Base-by-base conservation (phyloP, 768 basidiomycete species). In the Kwoniella shandongensis region DNA sequence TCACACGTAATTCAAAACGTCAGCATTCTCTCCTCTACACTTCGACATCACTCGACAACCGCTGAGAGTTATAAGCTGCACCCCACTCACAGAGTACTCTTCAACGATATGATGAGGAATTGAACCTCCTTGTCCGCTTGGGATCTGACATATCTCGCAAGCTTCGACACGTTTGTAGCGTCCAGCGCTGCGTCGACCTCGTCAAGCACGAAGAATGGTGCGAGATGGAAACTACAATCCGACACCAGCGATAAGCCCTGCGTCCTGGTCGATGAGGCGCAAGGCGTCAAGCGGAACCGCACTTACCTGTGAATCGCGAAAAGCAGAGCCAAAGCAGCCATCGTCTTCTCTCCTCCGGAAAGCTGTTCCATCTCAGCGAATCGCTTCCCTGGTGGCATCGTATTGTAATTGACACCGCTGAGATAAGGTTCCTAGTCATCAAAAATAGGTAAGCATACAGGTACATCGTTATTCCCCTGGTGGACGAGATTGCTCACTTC, bases 361-460 rank as follows among this genome's bases (percentile, higher is more conserved):
- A 98, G 80, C 75, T 98, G 94, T 57, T 97, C 93, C 93, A 98
- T 98, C 73, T 98, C 96, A 60, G 93, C 83, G 82, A 98, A 98
- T 1, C 92, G 88, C 76, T 99, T 99, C 87, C 97, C 94, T 0
- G 96, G 96, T 0, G 96, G 96, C 96, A 98, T 99, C 0, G 94
- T 93, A 71, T 98, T 94, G 74, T 98, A 98, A 77, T 96, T 97
- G 79, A 99, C 90, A 51, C 96, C 91, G 35, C 84, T 85, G 20
- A 80, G 81, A 63, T 91, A 91, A 1, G 90, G 89, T 77, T 89
- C 88, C 88, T 88, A 60, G 8, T n/a, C 7, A 35, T 22, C 23
- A 39, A 26, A 2, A 29, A 17, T 35, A 20, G 22, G 13, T 27
- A 44, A 54, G 35, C 51, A 47, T 13, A 44, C 18, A n/a, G 42